A percentile compares a stretch with the other conserved stretches of the same genome.
These are phyloP conservation scores for Pezicula radicicola DNA, from an alignment of 2,329 filamentous ascomycete species.

Conservation along the genomic window DNA sequence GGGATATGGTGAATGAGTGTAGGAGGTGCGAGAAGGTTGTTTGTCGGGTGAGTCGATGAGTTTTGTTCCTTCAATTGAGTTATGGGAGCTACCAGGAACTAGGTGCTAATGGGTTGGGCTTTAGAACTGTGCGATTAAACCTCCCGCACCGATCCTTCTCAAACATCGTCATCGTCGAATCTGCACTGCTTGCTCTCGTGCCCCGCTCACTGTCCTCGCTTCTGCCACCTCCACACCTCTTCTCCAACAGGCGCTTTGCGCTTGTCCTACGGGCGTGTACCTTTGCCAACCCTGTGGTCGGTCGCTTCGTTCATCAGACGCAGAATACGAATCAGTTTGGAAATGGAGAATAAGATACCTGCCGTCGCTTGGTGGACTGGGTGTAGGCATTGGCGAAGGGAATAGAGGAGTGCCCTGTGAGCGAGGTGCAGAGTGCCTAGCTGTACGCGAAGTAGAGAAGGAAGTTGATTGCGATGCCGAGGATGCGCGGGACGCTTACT, in stretches of 20 bases:
- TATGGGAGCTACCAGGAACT: neutral
- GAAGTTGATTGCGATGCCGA: constrained; percentile 85
- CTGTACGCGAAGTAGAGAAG: constrained; percentile 72
- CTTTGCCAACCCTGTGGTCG: constrained; percentile 83
- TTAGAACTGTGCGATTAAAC: constrained; percentile 88
- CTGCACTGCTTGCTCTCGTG: constrained; percentile 71
- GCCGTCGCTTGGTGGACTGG: constrained; percentile 74
- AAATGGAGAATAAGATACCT: constrained; percentile 85
- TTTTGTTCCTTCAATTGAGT: neutral
- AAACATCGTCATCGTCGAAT: constrained; percentile 77
- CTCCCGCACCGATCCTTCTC: constrained; percentile 64
- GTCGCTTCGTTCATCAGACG: constrained; percentile 58
- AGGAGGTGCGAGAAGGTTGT: constrained; percentile 73
- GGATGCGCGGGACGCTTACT: constrained; percentile 46
- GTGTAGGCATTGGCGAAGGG: constrained; percentile 84
- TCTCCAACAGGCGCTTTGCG: constrained; percentile 22
- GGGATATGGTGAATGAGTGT: constrained; percentile 84
- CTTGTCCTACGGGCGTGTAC: constrained; percentile 59
- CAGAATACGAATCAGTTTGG: constrained; percentile 69
- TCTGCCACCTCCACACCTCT: constrained; percentile 33
- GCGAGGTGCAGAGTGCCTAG: constrained; percentile 72
- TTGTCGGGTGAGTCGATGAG: constrained; percentile 66
- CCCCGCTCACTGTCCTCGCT: constrained; percentile 59
- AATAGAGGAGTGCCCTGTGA: constrained; percentile 87
- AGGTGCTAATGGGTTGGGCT: neutral